Conservation (phyloP, 2,329 filamentous ascomycete genomes). For the Xylaria sp. region DNA sequence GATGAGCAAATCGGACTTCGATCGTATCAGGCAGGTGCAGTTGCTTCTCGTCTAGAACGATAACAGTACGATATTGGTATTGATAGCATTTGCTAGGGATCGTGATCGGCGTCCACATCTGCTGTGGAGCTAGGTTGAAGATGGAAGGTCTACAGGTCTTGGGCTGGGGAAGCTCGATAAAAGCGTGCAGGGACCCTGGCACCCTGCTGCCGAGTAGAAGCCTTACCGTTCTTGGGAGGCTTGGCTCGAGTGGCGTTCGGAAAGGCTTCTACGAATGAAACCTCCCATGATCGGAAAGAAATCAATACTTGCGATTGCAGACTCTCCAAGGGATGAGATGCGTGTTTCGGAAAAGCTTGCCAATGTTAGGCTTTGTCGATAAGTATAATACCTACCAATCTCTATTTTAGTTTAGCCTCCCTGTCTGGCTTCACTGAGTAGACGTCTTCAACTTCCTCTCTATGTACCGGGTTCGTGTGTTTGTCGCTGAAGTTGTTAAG, state of each 20-base stretch:
- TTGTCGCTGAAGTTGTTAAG: slow-evolving; percentile 56
- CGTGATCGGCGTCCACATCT: slow-evolving; percentile 24
- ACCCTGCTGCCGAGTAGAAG: slow-evolving; percentile 1
- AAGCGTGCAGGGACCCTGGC: slow-evolving; percentile 22
- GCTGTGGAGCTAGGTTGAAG: slow-evolving; percentile 37
- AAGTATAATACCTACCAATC: too few species aligned
- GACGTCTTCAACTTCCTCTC: slow-evolving; percentile 66
- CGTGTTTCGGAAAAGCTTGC: background rate
- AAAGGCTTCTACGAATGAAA: slow-evolving; percentile 19
- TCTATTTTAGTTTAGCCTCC: slow-evolving; percentile 57
- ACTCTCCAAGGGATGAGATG: background rate
- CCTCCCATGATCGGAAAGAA: background rate
- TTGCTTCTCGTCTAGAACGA: slow-evolving; percentile 1
- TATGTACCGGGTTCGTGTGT: too few species aligned
- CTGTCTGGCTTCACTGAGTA: slow-evolving; percentile 65
- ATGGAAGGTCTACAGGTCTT: slow-evolving; percentile 41
- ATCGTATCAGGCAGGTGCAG: slow-evolving; percentile 35
- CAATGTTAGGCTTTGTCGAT: too few species aligned
- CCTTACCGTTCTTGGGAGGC: slow-evolving; percentile 17
- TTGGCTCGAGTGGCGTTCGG: background rate
- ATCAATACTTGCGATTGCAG: background rate
- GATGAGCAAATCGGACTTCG: slow-evolving; percentile 25
- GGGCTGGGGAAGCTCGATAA: slow-evolving; percentile 29
- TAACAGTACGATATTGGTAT: slow-evolving; percentile 21
- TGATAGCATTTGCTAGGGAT: slow-evolving; percentile 20